Base-by-base conservation (phyloP, 1,139 yeast species). In the Pneumocystis murina region DNA sequence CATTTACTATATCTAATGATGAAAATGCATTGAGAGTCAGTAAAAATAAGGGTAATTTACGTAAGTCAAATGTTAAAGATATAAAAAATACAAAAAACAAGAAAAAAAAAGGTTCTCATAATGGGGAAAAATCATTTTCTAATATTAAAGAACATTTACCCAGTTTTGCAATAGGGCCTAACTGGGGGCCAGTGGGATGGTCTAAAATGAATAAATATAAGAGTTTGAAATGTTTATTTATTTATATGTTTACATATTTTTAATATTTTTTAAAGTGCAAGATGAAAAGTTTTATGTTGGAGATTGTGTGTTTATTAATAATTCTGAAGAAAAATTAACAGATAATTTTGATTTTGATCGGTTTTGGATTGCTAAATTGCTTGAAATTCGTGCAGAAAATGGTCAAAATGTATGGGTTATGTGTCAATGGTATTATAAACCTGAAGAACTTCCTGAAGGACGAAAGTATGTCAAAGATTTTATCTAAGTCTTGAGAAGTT, bases 371-470 rank as follows among this genome's bases (percentile, higher is more conserved):
- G 68, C 66, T 7, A 33, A 66, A 33, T 64, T 66, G 10, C 63
- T 66, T 24, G 68, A 66, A 54, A 63, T 66, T 33, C 59, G 68
- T 20, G 68, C 68, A 2, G 57, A 41, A 14, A 66, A 63, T 41
- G 38, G 62, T 8, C 63, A 61, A 20, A 62, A 64, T 39, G 67
- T 66, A 17, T 66, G 65, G 55, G 48, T 66, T n/a, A 62, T 63
- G 12, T 24, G 66, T 35, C 61, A 63, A 59, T 66, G 68, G 68
- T 64, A 65, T 66, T 66, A 66, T 58, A 62, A 67, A 64, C 68
- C 68, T 12, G 59, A 60, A 24, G 68, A 66, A 60, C 61, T 66
- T 20, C 67, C 67, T 12, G 64, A 65, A 38, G 68, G 68, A 17
- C 64, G 66, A 33, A 58, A 55, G 66, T 63, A 63, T 6, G 24